These are phyloP conservation scores for Guillardia theta DNA, from an alignment of 78 protist species.

Conservation along the genomic window DNA sequence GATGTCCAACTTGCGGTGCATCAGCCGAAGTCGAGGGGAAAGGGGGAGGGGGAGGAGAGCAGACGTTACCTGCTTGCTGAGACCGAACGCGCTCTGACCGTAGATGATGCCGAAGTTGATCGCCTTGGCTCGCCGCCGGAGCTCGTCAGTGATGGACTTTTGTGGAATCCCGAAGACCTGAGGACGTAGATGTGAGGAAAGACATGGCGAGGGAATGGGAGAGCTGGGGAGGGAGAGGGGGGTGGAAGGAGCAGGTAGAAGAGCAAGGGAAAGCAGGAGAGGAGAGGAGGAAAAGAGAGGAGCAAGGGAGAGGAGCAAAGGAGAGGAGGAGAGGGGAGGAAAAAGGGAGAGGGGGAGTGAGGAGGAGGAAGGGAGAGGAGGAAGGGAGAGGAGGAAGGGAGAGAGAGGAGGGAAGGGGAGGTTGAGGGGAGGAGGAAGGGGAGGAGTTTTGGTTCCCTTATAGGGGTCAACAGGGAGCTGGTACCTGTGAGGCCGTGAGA, in stretches of 20 bases:
- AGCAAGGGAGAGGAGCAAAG: neutral
- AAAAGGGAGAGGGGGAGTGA: no score
- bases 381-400: neutral
- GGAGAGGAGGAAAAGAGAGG: neutral
- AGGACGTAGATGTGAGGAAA: no score
- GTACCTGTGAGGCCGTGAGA: constrained; percentile 14
- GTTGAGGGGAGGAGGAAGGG: no score
- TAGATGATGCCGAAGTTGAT: constrained; percentile 38
- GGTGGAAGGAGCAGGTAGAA: no score
- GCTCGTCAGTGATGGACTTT: neutral
- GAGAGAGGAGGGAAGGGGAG: no score
- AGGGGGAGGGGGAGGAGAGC: no score
- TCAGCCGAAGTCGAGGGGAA: no score
- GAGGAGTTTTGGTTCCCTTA: no score
- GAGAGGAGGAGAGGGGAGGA: no score
- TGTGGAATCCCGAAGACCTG: constrained; percentile 14
- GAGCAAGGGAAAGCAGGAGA: no score
- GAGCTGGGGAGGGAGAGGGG: neutral
- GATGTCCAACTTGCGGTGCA: no score
- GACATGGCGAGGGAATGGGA: neutral
- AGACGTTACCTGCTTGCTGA: neutral
- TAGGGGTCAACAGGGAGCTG: no score
- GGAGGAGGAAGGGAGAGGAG: neutral
- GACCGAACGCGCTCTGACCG: constrained; percentile 16
- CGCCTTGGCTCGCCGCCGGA: neutral